A percentile compares a stretch with the other conserved stretches of the same genome.
Evolutionary conservation across 768 basidiomycete genomes (phyloP).

Genomic region (Lactarius trivialis): DNA sequence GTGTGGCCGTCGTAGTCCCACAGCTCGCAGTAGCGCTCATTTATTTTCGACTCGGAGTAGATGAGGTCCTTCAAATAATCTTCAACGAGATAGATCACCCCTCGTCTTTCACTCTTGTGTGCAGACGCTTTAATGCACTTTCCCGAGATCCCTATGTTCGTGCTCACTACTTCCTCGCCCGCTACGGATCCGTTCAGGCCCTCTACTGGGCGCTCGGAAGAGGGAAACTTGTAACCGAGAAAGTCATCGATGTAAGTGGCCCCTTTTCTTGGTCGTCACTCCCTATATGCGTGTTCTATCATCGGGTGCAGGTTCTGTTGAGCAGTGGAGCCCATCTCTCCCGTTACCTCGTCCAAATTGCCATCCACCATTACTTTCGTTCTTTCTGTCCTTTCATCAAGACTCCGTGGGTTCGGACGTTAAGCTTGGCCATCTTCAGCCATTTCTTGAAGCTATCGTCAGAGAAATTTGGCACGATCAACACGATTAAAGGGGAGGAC

Average conservation of each 20-base stretch:
- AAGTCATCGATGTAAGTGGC: slow-evolving; percentile 20
- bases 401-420: slow-evolving; percentile 62
- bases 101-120: slow-evolving; percentile 47
- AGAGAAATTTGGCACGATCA: slow-evolving; percentile 56
- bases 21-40: slow-evolving; percentile 5
- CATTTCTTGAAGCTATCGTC: slow-evolving; percentile 59
- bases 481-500: slow-evolving; percentile 66
- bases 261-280: neutral
- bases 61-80: slow-evolving; percentile 66
- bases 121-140: slow-evolving; percentile 53
- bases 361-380: slow-evolving; percentile 74
- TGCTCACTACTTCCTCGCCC: slow-evolving; percentile 69
- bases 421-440: slow-evolving; percentile 53
- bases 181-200: slow-evolving; percentile 64
- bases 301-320: slow-evolving; percentile 51
- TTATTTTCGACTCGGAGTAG: slow-evolving; percentile 26
- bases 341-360: slow-evolving; percentile 70
- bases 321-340: slow-evolving; percentile 73
- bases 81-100: slow-evolving; percentile 69
- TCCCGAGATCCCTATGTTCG: slow-evolving; percentile 70
- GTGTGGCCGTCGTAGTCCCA: slow-evolving; percentile 18
- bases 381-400: slow-evolving; percentile 70
- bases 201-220: slow-evolving; percentile 70
- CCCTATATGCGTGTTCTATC: slow-evolving; percentile 8
- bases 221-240: slow-evolving; percentile 36